Evolutionary conservation across 306 rosid species (phyloP).

Genomic region (Cicer chorassanicum): DNA sequence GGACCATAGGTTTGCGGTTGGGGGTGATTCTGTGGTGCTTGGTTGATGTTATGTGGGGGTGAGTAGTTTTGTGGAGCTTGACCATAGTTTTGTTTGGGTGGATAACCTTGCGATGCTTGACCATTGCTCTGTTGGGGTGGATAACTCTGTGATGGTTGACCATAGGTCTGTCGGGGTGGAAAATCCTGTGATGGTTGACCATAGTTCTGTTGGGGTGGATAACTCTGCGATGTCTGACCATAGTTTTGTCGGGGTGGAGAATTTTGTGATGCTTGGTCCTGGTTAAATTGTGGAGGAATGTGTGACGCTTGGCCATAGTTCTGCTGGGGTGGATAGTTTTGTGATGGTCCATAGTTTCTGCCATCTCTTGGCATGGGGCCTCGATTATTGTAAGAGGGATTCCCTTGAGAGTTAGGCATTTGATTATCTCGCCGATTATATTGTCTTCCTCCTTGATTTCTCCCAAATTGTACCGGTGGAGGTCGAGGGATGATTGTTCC

Average conservation of each 20-base stretch:
- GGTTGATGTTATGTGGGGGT: conserved; percentile 50
- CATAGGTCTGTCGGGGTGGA: conserved; percentile 51
- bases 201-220: conserved; percentile 42
- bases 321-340: conserved; percentile 49
- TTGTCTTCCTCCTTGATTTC: conserved; percentile 57
- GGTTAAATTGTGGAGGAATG: conserved; percentile 48
- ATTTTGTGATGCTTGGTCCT: conserved; percentile 47
- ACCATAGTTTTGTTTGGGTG: conserved; percentile 49
- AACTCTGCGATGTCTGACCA: conserved; percentile 42
- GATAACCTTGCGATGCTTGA: conserved; percentile 47
- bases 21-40: conserved; percentile 43
- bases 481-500: conserved; percentile 87
- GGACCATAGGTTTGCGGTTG: conserved; percentile 47
- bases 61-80: conserved; percentile 43
- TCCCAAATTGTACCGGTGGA: conserved; percentile 78
- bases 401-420: conserved; percentile 51
- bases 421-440: conserved; percentile 49
- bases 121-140: conserved; percentile 40
- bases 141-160: conserved; percentile 43
- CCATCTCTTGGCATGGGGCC: conserved; percentile 61
- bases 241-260: conserved; percentile 52
- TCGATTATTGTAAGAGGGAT: conserved; percentile 50
- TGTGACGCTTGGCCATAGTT: conserved; percentile 46
- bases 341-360: conserved; percentile 61
- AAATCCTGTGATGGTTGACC: conserved; percentile 38